Percentiles rank a stretch among this genome's conserved stretches.
These are phyloP conservation scores for Vitis rupestris DNA, from an alignment of 164 flowering plant genomes.

Conservation along the genomic window DNA sequence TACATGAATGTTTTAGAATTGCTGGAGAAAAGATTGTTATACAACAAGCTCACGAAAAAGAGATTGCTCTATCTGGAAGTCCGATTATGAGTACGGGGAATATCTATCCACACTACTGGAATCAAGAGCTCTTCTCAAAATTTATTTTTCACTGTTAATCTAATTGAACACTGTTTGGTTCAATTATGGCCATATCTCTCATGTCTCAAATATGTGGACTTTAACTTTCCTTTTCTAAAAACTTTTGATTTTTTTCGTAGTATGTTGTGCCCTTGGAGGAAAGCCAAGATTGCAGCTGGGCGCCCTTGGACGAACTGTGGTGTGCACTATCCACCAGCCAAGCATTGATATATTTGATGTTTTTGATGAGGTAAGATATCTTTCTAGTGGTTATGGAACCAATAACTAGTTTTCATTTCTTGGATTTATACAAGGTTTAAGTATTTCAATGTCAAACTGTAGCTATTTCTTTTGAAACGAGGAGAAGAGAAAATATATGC, in stretches of 20 bases:
- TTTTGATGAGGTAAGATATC: constrained; percentile 52
- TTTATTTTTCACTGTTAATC: too few relatives aligned
- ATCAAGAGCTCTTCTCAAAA: too few relatives aligned
- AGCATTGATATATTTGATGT: constrained; percentile 53
- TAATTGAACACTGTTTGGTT: too few relatives aligned
- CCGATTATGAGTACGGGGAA: constrained; percentile 3
- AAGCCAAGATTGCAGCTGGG: too few relatives aligned
- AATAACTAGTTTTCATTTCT: background rate
- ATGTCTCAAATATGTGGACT: too few relatives aligned
- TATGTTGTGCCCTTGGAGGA: too few relatives aligned
- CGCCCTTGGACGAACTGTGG: too few relatives aligned
- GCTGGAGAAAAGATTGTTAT: constrained; percentile 19
- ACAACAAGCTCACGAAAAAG: constrained; percentile 27
- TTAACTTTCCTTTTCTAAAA: background rate
- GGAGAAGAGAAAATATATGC: constrained; percentile 51
- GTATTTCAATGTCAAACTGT: constrained; percentile 10
- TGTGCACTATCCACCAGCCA: too few relatives aligned
- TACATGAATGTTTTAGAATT: constrained; percentile 11
- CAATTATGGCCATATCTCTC: too few relatives aligned
- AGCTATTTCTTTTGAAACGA: constrained; percentile 41
- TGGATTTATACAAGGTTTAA: background rate
- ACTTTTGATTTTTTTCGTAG: too few relatives aligned
- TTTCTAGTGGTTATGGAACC: background rate
- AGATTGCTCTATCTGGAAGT: constrained; percentile 25
- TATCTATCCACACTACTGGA: too few relatives aligned